These are phyloP conservation scores for Exutisphaerella laricina DNA, from an alignment of 2,329 filamentous ascomycete species.

Conservation along the genomic window DNA sequence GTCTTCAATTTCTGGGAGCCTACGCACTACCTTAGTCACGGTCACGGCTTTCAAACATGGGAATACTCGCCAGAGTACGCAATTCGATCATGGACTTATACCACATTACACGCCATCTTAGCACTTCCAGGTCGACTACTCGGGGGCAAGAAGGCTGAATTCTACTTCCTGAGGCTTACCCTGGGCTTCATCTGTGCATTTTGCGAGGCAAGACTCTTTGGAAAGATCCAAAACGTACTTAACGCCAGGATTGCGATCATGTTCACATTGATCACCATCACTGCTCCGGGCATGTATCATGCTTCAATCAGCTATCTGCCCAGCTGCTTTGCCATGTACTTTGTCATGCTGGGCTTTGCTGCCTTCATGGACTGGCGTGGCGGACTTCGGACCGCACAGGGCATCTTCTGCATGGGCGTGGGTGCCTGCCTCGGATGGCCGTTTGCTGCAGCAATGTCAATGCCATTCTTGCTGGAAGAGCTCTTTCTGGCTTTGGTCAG, in stretches of 20 bases:
- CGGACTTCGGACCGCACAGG: slow-evolving; percentile 71
- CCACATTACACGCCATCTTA: slow-evolving; percentile 69
- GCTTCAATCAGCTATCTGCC: slow-evolving; percentile 81
- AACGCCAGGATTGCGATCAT: slow-evolving; percentile 65
- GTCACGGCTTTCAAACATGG: slow-evolving; percentile 94
- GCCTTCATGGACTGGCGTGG: slow-evolving; percentile 87
- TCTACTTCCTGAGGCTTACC: slow-evolving; percentile 75
- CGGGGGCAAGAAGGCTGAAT: slow-evolving; percentile 55
- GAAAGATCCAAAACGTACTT: neutral
- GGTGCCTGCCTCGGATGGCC: slow-evolving; percentile 90
- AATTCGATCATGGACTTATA: slow-evolving; percentile 92
- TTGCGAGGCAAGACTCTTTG: slow-evolving; percentile 66
- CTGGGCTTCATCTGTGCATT: slow-evolving; percentile 72
- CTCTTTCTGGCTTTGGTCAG: slow-evolving; percentile 49
- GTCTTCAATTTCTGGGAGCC: slow-evolving; percentile 99
- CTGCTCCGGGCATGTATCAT: slow-evolving; percentile 90
- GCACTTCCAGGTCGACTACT: slow-evolving; percentile 45
- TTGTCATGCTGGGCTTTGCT: slow-evolving; percentile 74
- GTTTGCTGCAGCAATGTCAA: slow-evolving; percentile 75
- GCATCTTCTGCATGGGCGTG: slow-evolving; percentile 84
- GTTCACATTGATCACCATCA: slow-evolving; percentile 70
- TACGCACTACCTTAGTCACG: slow-evolving; percentile 86
- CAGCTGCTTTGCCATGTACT: slow-evolving; percentile 96
- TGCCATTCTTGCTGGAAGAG: slow-evolving; percentile 79
- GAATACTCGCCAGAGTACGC: slow-evolving; percentile 95